Conservation (phyloP, 73 alveolate genomes). For the Paraurostyla sp. region DNA sequence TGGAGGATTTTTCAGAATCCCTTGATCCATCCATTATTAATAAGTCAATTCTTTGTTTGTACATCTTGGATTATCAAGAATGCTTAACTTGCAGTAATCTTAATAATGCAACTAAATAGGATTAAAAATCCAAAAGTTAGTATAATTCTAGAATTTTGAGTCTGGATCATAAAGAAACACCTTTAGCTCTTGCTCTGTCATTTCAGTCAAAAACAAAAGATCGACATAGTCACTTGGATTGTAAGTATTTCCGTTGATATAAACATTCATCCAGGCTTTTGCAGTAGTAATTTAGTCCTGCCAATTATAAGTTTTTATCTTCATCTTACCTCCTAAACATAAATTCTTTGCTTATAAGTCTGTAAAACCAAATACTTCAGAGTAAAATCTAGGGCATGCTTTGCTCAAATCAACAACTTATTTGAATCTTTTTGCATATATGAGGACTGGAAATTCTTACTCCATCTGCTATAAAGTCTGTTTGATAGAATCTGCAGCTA, state of each 20-base stretch:
- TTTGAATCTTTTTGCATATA: background rate
- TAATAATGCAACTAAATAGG: slow-evolving; percentile 2
- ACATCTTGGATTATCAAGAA: background rate
- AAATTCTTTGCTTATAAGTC: background rate
- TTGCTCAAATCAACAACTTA: background rate
- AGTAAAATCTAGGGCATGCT: background rate
- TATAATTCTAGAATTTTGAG: background rate
- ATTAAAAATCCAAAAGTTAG: background rate
- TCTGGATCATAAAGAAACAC: background rate
- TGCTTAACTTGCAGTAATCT: background rate
- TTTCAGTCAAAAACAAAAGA: background rate
- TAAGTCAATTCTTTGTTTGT: slow-evolving; percentile 32
- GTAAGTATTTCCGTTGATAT: background rate
- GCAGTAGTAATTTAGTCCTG: background rate
- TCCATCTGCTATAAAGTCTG: background rate
- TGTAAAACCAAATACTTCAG: background rate
- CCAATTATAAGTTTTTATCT: background rate
- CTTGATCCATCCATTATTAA: background rate
- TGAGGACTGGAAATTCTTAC: slow-evolving; percentile 21
- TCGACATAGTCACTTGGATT: background rate
- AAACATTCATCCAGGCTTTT: slow-evolving; percentile 3
- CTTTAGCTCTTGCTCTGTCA: background rate
- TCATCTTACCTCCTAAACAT: background rate
- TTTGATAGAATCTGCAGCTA: background rate
- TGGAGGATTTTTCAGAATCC: background rate